Base-by-base conservation (phyloP, 305 asterid genomes). In the Withania somnifera region DNA sequence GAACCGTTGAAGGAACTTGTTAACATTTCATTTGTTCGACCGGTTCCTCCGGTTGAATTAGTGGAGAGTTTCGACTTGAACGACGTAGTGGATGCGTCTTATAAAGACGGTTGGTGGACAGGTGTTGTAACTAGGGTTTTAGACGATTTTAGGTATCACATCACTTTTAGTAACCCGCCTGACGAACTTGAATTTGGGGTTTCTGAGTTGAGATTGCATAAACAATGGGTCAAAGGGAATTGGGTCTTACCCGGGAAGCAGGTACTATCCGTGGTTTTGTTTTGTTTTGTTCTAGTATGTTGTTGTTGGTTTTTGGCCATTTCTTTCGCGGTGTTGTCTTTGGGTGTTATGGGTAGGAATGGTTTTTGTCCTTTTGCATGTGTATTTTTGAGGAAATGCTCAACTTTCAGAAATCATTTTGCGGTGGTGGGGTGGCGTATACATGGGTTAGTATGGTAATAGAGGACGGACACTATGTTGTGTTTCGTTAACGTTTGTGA, bases 61-160 rank as follows among this genome's bases (percentile, higher is more conserved):
- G 69, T 36, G 4, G 51, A 58, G 81, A 60, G 85, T 4, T 88
- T 90, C 76, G 87, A 84, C 20, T 81, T 77, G 1, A 80, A 85
- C 80, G 97, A 92, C 89, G 84, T 66, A 17, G 97, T 94, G 2
- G 98, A 92, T 73, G 95, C 94, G 10, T 90, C 80, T 66, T 87
- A 82, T 83, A 84, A 73, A 83, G 97, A 92, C 76, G 96, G 97
- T 11, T 94, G 97, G 97, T 92, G 98, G 97, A 90, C 85, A 0
- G 97, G 95, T 24, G 85, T 83, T n/a, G 87, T 91, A 1, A 82
- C 78, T 3, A 75, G 84, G 17, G 84, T 76, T 11, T 9, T 87
- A 17, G 87, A 82, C 8, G 88, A 81, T 5, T 76, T 64, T 60
- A 88, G 84, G 30, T 91, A 83, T 63, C 66, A 84, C 2, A 91